phyloP scores from a whole-genome alignment of 805 yeast genomes.

The Blastobotrys peoriensis region DNA sequence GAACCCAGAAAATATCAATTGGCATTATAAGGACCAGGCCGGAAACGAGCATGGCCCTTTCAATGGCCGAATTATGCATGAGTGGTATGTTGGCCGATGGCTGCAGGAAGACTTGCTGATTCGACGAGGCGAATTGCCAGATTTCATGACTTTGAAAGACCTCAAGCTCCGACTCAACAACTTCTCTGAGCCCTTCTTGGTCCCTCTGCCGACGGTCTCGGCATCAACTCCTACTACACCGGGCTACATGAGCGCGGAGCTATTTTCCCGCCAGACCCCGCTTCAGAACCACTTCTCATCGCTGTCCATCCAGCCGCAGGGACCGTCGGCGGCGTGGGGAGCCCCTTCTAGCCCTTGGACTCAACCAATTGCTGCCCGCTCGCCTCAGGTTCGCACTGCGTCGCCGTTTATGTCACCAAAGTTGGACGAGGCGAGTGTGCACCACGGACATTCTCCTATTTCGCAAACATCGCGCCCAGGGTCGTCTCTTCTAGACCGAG shows the following conservation, averaged over 20 bases:
- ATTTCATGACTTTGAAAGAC: conserved; percentile 46
- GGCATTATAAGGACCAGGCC: conserved; percentile 70
- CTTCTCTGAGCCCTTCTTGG: conserved; percentile 53
- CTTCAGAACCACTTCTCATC: background rate
- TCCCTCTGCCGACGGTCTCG: conserved; percentile 32
- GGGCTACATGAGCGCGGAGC: background rate
- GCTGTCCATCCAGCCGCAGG: background rate
- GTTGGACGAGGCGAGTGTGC: background rate
- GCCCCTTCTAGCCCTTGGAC: background rate
- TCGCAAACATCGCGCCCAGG: background rate
- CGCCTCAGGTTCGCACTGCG: background rate
- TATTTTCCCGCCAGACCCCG: background rate
- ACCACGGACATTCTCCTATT: background rate
- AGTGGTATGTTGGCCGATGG: conserved; percentile 63
- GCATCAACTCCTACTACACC: background rate
- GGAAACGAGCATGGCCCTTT: conserved; percentile 81
- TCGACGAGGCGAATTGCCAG: conserved; percentile 51
- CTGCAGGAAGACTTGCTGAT: conserved; percentile 49
- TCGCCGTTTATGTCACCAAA: background rate
- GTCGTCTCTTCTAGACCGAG: background rate
- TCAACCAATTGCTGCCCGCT: background rate
- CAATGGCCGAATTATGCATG: conserved; percentile 65
- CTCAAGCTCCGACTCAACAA: conserved; percentile 46
- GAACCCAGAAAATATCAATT: conserved; percentile 42
- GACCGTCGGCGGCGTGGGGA: background rate